phyloP scores from a whole-genome alignment of 2,329 filamentous ascomycete genomes.

The Fusarium dlaminii region DNA sequence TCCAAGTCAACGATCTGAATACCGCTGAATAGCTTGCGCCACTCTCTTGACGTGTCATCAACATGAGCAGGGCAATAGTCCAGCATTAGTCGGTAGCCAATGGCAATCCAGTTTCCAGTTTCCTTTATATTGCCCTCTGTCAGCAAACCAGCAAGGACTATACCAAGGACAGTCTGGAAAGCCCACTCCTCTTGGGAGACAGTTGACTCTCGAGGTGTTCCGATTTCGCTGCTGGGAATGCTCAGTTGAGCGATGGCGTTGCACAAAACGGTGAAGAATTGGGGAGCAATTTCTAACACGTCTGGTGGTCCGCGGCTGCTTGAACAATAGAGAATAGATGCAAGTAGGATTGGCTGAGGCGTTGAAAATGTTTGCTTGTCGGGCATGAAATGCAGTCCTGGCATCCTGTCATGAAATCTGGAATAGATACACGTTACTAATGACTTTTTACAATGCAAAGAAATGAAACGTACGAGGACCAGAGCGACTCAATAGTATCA shows the following conservation, averaged over 20 bases:
- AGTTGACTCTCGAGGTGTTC: neutral
- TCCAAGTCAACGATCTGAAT: conserved; percentile 15
- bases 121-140: conserved; percentile 3
- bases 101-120: conserved; percentile 14
- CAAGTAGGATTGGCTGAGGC: neutral
- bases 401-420: conserved; percentile 14
- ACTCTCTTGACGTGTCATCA: conserved; percentile 11
- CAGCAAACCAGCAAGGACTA: neutral
- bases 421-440: neutral
- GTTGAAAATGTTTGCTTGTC: conserved; percentile 13
- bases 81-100: conserved; percentile 8
- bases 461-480: neutral
- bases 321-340: conserved; percentile 5
- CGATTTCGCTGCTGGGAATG: conserved; percentile 6
- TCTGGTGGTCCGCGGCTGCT: conserved; percentile 2
- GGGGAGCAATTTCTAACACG: neutral
- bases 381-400: conserved; percentile 5
- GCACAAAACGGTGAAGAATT: conserved; percentile 2
- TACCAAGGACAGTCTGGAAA: conserved; percentile 9
- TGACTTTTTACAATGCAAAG: rapidly evolving
- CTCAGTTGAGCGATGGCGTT: conserved; percentile 11
- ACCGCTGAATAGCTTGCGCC: conserved; percentile 9
- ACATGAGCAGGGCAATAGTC: conserved; percentile 14
- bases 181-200: conserved; percentile 12
- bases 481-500: conserved; percentile 2